These are phyloP conservation scores for Talaromyces piceae DNA, from an alignment of 2,329 filamentous ascomycete species.

Conservation along the genomic window DNA sequence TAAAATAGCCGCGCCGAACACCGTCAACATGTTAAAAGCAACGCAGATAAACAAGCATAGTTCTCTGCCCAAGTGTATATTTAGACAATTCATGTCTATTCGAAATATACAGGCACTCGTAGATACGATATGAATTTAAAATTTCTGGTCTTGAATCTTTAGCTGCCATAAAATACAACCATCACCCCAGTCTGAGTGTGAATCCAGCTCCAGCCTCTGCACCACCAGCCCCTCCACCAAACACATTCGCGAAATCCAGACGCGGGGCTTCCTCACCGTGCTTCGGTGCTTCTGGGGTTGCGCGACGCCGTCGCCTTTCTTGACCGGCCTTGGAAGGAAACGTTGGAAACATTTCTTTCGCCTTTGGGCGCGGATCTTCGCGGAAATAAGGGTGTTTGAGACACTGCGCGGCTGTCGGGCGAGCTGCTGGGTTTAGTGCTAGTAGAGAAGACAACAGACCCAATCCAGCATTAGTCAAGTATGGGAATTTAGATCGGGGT, in stretches of 20 bases:
- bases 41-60: not conserved
- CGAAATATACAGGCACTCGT: no score
- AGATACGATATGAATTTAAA: no score
- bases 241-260: conserved; percentile 64
- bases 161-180: not conserved
- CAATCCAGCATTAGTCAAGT: conserved; percentile 68
- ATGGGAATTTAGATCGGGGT: conserved; percentile 71
- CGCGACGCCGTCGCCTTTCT: conserved; percentile 65
- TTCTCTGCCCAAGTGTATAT: not conserved
- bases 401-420: conserved; percentile 67
- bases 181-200: conserved; percentile 51
- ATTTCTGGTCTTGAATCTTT: not conserved
- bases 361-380: conserved; percentile 85
- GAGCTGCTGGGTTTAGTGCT: conserved; percentile 61
- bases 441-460: conserved; percentile 63
- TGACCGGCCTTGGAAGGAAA: conserved; percentile 93
- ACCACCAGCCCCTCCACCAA: conserved; percentile 54
- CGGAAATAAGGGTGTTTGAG: conserved; percentile 76
- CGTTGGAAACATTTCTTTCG: conserved; percentile 87
- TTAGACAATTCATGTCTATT: not conserved
- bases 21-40: not conserved
- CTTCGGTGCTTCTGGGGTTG: conserved; percentile 75
- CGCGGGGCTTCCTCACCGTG: conserved; percentile 62
- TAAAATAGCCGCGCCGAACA: not conserved
- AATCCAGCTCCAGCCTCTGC: conserved; percentile 54